Evolutionary conservation across 495 filamentous ascomycete species (phyloP).

Genomic region (Pyrenula massariospora): DNA sequence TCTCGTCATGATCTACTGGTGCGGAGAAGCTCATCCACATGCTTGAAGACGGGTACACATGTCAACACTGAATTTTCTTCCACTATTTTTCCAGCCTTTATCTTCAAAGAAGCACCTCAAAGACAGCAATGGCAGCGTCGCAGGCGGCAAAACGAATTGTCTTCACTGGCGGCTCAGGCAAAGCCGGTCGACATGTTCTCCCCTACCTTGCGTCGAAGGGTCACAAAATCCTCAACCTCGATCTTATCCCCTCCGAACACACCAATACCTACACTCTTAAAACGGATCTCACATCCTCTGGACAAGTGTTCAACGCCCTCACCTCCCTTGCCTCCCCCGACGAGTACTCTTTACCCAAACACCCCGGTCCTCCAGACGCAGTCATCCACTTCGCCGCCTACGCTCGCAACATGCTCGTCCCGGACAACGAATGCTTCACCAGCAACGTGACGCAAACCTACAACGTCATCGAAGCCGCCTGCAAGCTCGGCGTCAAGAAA

Average conservation of each 20-base stretch:
- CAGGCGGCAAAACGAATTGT: slow-evolving; percentile 35
- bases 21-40: not conserved
- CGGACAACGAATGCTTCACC: slow-evolving; percentile 46
- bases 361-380: slow-evolving; percentile 33
- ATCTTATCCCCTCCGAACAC: slow-evolving; percentile 34
- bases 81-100: not conserved
- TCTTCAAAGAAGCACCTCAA: not conserved
- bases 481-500: slow-evolving; percentile 46
- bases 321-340: slow-evolving; percentile 42
- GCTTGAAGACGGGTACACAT: not conserved
- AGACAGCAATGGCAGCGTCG: slow-evolving; percentile 4
- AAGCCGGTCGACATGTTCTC: slow-evolving; percentile 47
- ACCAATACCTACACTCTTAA: slow-evolving; percentile 43
- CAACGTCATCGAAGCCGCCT: slow-evolving; percentile 52
- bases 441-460: slow-evolving; percentile 40
- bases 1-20: not conserved
- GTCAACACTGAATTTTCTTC: not conserved
- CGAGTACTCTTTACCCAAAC: slow-evolving; percentile 28
- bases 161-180: slow-evolving; percentile 46
- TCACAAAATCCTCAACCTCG: slow-evolving; percentile 46
- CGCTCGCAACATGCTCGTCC: slow-evolving; percentile 48
- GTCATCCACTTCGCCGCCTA: slow-evolving; percentile 53
- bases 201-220: slow-evolving; percentile 37
- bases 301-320: slow-evolving; percentile 48
- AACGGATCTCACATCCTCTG: slow-evolving; percentile 43